Percentiles rank a stretch among this genome's conserved stretches.
Evolutionary conservation across 106 monocot species (phyloP).

Genomic region (Dendrobium catenatum): DNA sequence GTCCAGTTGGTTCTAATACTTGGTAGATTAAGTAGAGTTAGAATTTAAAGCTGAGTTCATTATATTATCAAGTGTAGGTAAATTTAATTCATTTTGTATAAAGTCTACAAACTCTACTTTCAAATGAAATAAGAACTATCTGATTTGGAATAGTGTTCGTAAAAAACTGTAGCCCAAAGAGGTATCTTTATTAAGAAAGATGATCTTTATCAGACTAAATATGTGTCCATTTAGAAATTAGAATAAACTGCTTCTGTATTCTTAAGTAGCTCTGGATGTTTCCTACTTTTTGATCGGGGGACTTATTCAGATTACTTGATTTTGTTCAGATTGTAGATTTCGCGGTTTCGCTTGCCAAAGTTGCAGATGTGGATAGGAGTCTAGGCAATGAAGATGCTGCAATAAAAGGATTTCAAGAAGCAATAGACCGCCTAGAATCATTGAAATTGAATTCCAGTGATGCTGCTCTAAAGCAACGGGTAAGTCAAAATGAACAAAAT

Average conservation of each 20-base stretch:
- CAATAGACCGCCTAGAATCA: constrained; percentile 66
- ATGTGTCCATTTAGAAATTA: not conserved
- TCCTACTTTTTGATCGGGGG: too few relatives aligned
- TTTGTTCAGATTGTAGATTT: constrained; percentile 56
- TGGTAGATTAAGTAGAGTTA: too few relatives aligned
- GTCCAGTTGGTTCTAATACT: too few relatives aligned
- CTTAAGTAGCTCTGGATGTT: too few relatives aligned
- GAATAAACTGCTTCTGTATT: not conserved
- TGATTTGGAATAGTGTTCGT: not conserved
- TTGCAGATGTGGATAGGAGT: constrained; percentile 81
- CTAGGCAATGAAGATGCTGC: constrained; percentile 62
- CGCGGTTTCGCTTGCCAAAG: constrained; percentile 90
- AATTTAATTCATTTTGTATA: too few relatives aligned
- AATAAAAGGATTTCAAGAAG: constrained; percentile 67
- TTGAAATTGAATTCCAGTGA: constrained; percentile 65
- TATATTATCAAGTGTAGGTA: too few relatives aligned
- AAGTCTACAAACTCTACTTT: not conserved
- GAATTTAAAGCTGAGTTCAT: too few relatives aligned
- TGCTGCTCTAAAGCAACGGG: constrained; percentile 56
- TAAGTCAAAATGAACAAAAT: constrained; percentile 6
- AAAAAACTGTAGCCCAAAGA: not conserved
- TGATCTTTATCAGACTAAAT: not conserved
- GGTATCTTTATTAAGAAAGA: not conserved
- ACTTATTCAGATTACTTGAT: not conserved
- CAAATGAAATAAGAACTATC: not conserved